Evolutionary conservation across 768 basidiomycete species (phyloP).

Genomic region (Calocybe indica): DNA sequence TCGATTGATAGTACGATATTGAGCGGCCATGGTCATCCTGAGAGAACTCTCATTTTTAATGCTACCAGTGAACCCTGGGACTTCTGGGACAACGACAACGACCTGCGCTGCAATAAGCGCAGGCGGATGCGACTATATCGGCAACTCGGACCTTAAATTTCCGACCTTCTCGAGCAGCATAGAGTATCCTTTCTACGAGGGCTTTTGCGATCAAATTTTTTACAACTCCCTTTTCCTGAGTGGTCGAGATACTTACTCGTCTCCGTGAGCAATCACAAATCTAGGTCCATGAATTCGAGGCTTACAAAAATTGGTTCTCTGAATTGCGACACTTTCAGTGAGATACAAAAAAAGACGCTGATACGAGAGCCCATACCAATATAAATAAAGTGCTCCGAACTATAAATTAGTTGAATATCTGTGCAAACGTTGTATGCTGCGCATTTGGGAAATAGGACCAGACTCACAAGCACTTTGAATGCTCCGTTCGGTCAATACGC

Average conservation of each 20-base stretch:
- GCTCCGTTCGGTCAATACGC: slow-evolving; percentile 82
- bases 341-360: not conserved
- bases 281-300: slow-evolving; percentile 2
- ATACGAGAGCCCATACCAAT: slow-evolving; percentile 52
- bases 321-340: slow-evolving; percentile 14
- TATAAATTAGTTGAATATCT: slow-evolving; percentile 77
- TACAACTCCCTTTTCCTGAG: slow-evolving; percentile 55
- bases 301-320: slow-evolving; percentile 88
- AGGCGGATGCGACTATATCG: not conserved
- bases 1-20: slow-evolving; percentile 85
- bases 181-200: slow-evolving; percentile 74
- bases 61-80: slow-evolving; percentile 85
- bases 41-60: slow-evolving; percentile 58
- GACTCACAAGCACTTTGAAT: slow-evolving; percentile 89
- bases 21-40: slow-evolving; percentile 83
- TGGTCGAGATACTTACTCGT: slow-evolving; percentile 64
- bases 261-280: slow-evolving; percentile 4
- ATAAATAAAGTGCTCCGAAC: slow-evolving; percentile 86
- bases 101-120: slow-evolving; percentile 41
- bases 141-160: slow-evolving; percentile 64
- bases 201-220: slow-evolving; percentile 81
- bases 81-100: slow-evolving; percentile 81
- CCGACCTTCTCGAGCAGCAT: slow-evolving; percentile 59
- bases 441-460: not conserved
- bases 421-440: not conserved